These are phyloP conservation scores for Steccherinum ochraceum DNA, from an alignment of 768 basidiomycete species.

Conservation along the genomic window DNA sequence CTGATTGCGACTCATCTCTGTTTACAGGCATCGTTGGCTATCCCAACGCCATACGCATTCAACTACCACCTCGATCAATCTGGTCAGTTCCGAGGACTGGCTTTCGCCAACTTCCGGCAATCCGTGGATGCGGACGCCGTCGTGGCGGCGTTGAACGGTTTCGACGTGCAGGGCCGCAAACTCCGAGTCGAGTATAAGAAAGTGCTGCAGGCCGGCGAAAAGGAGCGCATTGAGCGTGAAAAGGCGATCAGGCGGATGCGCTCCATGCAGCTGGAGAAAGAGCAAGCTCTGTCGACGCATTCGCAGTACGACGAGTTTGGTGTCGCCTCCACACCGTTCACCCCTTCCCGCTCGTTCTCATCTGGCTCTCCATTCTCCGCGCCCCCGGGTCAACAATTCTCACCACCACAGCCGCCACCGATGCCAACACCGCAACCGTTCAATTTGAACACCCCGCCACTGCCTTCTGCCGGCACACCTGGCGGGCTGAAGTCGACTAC, in stretches of 20 bases:
- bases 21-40: slow-evolving; percentile 75
- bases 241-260: slow-evolving; percentile 98
- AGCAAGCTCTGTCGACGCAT: slow-evolving; percentile 45
- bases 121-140: slow-evolving; percentile 90
- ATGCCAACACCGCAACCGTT: slow-evolving; percentile 36
- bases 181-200: slow-evolving; percentile 99
- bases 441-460: slow-evolving; percentile 42
- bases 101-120: slow-evolving; percentile 97
- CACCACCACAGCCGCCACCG: slow-evolving; percentile 45
- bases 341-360: slow-evolving; percentile 71
- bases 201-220: slow-evolving; percentile 97
- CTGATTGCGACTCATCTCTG: slow-evolving; percentile 3
- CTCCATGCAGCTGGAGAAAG: slow-evolving; percentile 92
- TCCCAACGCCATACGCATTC: slow-evolving; percentile 98
- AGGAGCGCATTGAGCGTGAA: slow-evolving; percentile 97
- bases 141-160: slow-evolving; percentile 93
- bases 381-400: slow-evolving; percentile 56
- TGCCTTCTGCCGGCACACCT: slow-evolving; percentile 48
- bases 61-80: slow-evolving; percentile 98
- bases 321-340: slow-evolving; percentile 48
- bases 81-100: slow-evolving; percentile 93
- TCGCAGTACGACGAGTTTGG: slow-evolving; percentile 74
- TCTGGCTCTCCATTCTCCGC: slow-evolving; percentile 42
- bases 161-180: slow-evolving; percentile 94
- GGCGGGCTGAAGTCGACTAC: slow-evolving; percentile 62